Evolutionary conservation across 345 rosid species (phyloP).

Genomic region (Excoecaria cochinchinensis): DNA sequence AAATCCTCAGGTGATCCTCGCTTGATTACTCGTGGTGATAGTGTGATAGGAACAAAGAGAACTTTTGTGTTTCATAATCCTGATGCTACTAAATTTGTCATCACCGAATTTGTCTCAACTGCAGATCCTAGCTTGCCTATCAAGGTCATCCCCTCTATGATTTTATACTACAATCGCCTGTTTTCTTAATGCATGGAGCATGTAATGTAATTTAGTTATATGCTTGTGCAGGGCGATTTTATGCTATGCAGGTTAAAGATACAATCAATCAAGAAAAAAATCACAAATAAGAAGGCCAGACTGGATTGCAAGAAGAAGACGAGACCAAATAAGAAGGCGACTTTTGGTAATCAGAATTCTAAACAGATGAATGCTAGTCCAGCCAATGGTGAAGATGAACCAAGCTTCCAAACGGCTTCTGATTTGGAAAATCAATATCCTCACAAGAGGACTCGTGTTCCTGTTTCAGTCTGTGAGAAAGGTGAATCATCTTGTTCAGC

Average conservation of each 20-base stretch:
- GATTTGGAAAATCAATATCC: constrained; percentile 8
- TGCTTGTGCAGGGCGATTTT: constrained; percentile 21
- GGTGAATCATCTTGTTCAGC: neutral
- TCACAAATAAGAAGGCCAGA: neutral
- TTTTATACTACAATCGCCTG: no score
- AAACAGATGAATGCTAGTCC: neutral
- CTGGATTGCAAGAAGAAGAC: constrained; percentile 21
- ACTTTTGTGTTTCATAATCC: neutral
- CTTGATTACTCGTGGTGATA: neutral
- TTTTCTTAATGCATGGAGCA: neutral
- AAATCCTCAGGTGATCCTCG: neutral
- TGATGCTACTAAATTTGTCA: neutral
- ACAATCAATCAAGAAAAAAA: neutral
- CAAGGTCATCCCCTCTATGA: neutral
- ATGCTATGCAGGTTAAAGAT: constrained; percentile 32
- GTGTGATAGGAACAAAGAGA: neutral
- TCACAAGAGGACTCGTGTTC: neutral
- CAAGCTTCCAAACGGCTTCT: constrained; percentile 1
- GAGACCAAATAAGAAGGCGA: constrained; percentile 11
- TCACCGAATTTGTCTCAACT: neutral
- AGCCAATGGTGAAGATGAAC: no score
- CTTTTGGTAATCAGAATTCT: neutral
- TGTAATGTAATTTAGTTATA: neutral
- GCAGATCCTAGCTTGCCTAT: neutral
- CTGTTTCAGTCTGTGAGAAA: neutral